Conservation (phyloP, 768 basidiomycete genomes). For the Lactarius pseudohatsudake region DNA sequence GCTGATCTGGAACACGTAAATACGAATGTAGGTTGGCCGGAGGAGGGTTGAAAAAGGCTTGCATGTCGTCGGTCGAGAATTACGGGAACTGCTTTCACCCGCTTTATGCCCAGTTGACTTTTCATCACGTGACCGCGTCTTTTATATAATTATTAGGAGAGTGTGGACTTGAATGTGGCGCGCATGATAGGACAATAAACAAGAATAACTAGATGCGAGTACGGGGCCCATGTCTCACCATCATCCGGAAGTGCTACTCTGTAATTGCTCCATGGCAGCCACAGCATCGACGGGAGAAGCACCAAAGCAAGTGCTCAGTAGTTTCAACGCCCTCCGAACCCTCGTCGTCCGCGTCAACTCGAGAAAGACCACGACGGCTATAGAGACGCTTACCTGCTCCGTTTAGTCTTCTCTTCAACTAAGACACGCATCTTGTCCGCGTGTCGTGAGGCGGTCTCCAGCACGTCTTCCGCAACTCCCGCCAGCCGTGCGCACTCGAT, state of each 20-base stretch:
- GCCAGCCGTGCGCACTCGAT: slow-evolving; percentile 92
- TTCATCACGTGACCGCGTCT: slow-evolving; percentile 25
- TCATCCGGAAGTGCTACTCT: not conserved
- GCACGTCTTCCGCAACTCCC: slow-evolving; percentile 68
- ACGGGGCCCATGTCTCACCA: too few relatives aligned
- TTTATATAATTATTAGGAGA: too few relatives aligned
- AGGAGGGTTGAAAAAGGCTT: slow-evolving; percentile 48
- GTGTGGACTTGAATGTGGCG: too few relatives aligned
- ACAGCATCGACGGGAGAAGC: slow-evolving; percentile 4
- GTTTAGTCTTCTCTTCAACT: slow-evolving; percentile 49
- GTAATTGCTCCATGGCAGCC: slow-evolving; percentile 7
- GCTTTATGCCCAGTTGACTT: slow-evolving; percentile 26
- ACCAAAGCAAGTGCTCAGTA: slow-evolving; percentile 8
- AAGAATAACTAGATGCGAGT: too few relatives aligned
- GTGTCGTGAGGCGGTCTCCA: slow-evolving; percentile 54
- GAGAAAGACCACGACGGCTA: not conserved
- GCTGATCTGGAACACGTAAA: slow-evolving; percentile 43
- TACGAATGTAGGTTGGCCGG: slow-evolving; percentile 40
- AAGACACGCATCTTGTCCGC: slow-evolving; percentile 55
- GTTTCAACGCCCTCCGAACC: slow-evolving; percentile 20
- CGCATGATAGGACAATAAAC: too few relatives aligned
- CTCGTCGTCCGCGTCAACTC: slow-evolving; percentile 4
- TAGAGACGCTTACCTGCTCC: slow-evolving; percentile 46
- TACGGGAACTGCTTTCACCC: not conserved
- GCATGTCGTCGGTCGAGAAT: slow-evolving; percentile 44